A percentile compares a stretch with the other conserved stretches of the same genome.
These are phyloP conservation scores for Delonix regia DNA, from an alignment of 306 rosid genomes.

Conservation along the genomic window DNA sequence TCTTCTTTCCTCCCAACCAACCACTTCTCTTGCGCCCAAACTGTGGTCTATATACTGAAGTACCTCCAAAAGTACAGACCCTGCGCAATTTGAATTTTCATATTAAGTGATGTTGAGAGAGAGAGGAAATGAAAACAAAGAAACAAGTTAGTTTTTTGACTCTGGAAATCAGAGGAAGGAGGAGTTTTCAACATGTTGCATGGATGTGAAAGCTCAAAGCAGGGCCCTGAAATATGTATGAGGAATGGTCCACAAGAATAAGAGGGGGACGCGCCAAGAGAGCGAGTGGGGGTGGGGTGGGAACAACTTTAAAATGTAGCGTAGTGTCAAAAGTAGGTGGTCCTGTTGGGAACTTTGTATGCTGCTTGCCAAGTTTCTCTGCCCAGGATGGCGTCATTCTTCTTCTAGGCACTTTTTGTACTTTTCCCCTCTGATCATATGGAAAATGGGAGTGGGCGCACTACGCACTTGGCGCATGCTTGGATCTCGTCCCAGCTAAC, in stretches of 20 bases:
- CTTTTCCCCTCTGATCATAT: background rate
- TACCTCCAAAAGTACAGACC: too few relatives aligned
- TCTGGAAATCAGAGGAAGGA: too few relatives aligned
- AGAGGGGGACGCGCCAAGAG: background rate
- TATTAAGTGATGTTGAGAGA: too few relatives aligned
- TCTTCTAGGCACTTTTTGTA: slow-evolving; percentile 12
- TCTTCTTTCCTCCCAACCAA: too few relatives aligned
- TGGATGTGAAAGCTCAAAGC: too few relatives aligned
- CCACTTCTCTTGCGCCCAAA: background rate
- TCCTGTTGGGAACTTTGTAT: slow-evolving; percentile 61
- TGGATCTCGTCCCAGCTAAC: background rate
- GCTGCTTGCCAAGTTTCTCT: slow-evolving; percentile 61
- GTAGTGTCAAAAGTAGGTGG: slow-evolving; percentile 57
- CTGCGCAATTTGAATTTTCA: too few relatives aligned
- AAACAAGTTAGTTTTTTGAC: too few relatives aligned
- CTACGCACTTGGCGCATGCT: slow-evolving; percentile 44
- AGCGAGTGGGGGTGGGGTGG: background rate
- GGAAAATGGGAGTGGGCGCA: background rate
- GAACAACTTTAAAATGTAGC: background rate
- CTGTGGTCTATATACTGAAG: too few relatives aligned
- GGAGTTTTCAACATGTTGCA: too few relatives aligned
- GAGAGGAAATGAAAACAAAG: too few relatives aligned
- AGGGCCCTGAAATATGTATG: background rate
- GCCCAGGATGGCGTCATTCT: slow-evolving; percentile 36
- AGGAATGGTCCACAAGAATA: background rate